Evolutionary conservation across 2,329 filamentous ascomycete species (phyloP), one percentile per base, ranked within the genome.

Genomic region (Aspergillus alliaceus): DNA sequence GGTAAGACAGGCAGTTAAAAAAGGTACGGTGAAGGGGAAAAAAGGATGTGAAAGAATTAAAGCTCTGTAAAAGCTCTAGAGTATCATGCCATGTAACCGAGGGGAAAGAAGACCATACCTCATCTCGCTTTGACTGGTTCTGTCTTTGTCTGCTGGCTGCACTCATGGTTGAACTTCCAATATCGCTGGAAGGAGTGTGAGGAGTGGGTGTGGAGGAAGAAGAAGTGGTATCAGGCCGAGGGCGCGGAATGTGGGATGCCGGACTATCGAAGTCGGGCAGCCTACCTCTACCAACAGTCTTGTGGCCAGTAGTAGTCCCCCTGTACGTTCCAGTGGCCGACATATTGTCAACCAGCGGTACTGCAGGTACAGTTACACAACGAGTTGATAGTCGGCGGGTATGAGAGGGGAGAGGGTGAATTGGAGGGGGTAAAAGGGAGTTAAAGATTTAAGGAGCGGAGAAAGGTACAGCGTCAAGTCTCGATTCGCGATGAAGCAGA

Each of bases 91-190:
- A 27, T 6, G 35, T 29, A 32, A 22, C 29, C 22, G 24, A n/a
- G n/a, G 22, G 29, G 24, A 27, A 39, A 8, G 49, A 46, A 32
- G 27, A 51, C 25, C 59, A 58, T 64, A 99, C 95, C 90, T 99
- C 95, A 88, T 99, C 95, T 77, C 93, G 88, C 81, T 98, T 98
- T 66, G 88, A 89, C 83, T 97, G 93, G 80, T 97, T 97, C 77
- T 93, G 90, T 71, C 95, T 86, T 77, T 95, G 90, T 72, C 93
- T 98, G 77, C 93, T 98, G 54, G 73, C 72, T 67, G 92, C 90
- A 79, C 91, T 97, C 79, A 97, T 85, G 39, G 90, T 87, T 54
- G 91, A 90, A 62, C 74, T 80, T 58, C 76, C 77, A 54, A 79
- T 78, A 68, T 87, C 85, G 69, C 81, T 84, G 20, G 64, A 66